Conservation (phyloP, 2,329 filamentous ascomycete species). For the Aspergillus chevalieri region DNA sequence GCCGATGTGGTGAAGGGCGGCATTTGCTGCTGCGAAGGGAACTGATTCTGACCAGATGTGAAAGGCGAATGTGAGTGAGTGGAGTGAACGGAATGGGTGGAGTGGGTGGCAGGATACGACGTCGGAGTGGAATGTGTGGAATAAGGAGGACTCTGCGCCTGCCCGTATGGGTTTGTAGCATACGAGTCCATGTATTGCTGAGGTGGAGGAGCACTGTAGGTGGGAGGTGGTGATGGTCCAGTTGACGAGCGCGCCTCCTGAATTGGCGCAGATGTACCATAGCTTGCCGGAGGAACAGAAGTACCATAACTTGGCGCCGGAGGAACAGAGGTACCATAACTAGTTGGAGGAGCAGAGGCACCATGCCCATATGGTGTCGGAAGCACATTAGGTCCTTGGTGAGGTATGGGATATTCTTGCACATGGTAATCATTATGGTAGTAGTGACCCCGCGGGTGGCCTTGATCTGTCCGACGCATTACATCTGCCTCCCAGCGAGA, state of each 20-base stretch:
- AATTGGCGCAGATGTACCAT: slow-evolving; percentile 27
- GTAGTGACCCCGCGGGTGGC: slow-evolving; percentile 39
- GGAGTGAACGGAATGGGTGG: slow-evolving; percentile 27
- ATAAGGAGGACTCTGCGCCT: slow-evolving; percentile 30
- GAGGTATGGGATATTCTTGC: slow-evolving; percentile 8
- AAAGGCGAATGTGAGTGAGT: slow-evolving; percentile 29
- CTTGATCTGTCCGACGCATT: slow-evolving; percentile 33
- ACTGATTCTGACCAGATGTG: slow-evolving; percentile 27
- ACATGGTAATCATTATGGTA: slow-evolving; percentile 28
- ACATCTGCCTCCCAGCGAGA: slow-evolving; percentile 45
- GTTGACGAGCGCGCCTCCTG: slow-evolving; percentile 34
- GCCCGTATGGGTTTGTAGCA: slow-evolving; percentile 25
- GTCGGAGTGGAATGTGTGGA: slow-evolving; percentile 27
- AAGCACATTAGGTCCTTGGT: slow-evolving; percentile 32
- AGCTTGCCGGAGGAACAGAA: slow-evolving; percentile 16
- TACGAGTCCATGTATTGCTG: slow-evolving; percentile 31
- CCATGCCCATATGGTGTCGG: background rate
- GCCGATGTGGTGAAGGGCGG: slow-evolving; percentile 27
- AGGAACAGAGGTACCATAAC: slow-evolving; percentile 27
- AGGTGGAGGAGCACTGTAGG: slow-evolving; percentile 28
- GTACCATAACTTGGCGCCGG: background rate
- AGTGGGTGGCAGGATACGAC: slow-evolving; percentile 25
- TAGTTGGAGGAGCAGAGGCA: slow-evolving; percentile 9
- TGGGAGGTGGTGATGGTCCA: slow-evolving; percentile 32
- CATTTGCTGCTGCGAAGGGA: slow-evolving; percentile 24